Percentiles rank a stretch among this genome's conserved stretches.
phyloP scores from a whole-genome alignment of 2,329 filamentous ascomycete species.

The Penicillium sp. region DNA sequence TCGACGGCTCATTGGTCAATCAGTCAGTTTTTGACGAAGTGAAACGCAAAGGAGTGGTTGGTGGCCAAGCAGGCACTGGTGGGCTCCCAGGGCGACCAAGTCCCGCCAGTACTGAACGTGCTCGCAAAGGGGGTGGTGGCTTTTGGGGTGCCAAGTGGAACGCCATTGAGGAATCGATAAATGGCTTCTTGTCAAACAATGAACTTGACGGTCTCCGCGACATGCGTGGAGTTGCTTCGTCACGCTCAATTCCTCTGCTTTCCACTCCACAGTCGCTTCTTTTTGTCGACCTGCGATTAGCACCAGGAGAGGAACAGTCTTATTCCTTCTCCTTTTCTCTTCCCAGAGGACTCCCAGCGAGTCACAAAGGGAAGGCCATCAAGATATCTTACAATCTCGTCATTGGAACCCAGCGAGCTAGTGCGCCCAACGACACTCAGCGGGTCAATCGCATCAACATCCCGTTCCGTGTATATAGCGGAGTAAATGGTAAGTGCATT shows the following conservation, averaged over 20 bases:
- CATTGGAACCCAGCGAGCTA: conserved; percentile 85
- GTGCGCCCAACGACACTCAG: conserved; percentile 72
- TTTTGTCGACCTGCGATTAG: conserved; percentile 87
- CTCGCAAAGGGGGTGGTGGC: conserved; percentile 70
- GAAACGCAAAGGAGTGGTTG: conserved; percentile 88
- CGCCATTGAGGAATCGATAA: conserved; percentile 81
- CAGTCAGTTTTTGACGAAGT: conserved; percentile 90
- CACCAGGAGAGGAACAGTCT: conserved; percentile 81
- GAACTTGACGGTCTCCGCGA: conserved; percentile 93
- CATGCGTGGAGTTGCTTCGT: conserved; percentile 84
- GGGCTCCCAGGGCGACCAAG: conserved; percentile 63
- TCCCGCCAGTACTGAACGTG: conserved; percentile 28
- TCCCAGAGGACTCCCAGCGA: conserved; percentile 85
- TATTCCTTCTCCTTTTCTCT: conserved; percentile 86
- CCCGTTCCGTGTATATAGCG: conserved; percentile 88
- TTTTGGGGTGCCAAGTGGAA: conserved; percentile 85
- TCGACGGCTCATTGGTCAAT: conserved; percentile 89
- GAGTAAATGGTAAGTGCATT: conserved; percentile 67
- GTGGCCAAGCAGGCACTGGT: conserved; percentile 76
- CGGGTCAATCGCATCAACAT: conserved; percentile 86
- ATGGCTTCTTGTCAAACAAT: conserved; percentile 78
- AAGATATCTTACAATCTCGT: conserved; percentile 91
- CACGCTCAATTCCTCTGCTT: conserved; percentile 84
- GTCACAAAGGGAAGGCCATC: conserved; percentile 85
- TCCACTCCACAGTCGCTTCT: conserved; percentile 93